Evolutionary conservation across 441 rosid species (phyloP).

Genomic region (Pelargonium fulgidum): DNA sequence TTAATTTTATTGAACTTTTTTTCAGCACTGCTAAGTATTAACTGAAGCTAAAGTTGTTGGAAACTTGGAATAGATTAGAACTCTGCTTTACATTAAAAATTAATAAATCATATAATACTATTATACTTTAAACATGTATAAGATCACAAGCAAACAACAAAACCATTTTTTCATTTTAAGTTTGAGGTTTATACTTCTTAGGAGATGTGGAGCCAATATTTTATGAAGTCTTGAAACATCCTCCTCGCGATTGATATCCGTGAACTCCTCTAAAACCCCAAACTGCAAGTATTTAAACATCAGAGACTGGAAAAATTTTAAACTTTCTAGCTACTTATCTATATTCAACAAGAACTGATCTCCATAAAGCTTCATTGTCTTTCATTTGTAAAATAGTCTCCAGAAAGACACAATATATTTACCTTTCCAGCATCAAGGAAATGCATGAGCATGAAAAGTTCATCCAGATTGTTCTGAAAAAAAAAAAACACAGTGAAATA

Average conservation of each 20-base stretch:
- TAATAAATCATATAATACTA: no score
- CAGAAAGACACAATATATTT: slow-evolving; percentile 17
- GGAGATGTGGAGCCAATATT: slow-evolving; percentile 96
- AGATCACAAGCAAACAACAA: neutral
- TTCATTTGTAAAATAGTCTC: neutral
- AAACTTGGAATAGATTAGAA: no score
- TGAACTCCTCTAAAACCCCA: slow-evolving; percentile 91
- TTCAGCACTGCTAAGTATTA: no score
- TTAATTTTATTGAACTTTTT: no score
- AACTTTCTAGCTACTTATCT: neutral
- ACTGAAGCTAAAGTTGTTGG: no score
- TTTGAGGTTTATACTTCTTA: slow-evolving; percentile 55
- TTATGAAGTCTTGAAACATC: slow-evolving; percentile 90
- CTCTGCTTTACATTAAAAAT: no score
- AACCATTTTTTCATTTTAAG: neutral
- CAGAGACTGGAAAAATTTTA: slow-evolving; percentile 15
- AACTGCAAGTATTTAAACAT: slow-evolving; percentile 49
- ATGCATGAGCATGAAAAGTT: slow-evolving; percentile 99
- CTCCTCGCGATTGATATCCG: slow-evolving; percentile 97
- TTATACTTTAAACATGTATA: neutral
- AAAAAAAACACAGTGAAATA: slow-evolving; percentile 21
- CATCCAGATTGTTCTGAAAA: slow-evolving; percentile 96
- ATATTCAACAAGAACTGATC: neutral
- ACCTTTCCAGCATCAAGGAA: slow-evolving; percentile 99
- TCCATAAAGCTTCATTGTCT: slow-evolving; percentile 3